Percentiles rank a stretch among this genome's conserved stretches.
Conservation (phyloP, 345 rosid genomes). For the Euphorbia lathyris region DNA sequence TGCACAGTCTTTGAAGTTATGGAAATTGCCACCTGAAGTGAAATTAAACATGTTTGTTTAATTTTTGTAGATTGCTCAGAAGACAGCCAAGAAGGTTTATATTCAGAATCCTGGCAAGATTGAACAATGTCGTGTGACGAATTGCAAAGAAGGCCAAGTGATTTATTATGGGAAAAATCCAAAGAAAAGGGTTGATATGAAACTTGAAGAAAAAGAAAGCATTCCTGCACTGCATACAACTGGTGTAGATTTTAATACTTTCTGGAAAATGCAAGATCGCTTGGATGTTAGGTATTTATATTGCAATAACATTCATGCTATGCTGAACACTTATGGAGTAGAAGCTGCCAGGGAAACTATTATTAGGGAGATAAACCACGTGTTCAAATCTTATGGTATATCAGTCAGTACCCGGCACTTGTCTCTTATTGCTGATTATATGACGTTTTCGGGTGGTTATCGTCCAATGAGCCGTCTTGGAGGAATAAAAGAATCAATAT, state of each 20-base stretch:
- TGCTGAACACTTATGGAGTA: slow-evolving; percentile 78
- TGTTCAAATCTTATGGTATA: slow-evolving; percentile 73
- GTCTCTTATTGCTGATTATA: slow-evolving; percentile 79
- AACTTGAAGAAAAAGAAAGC: slow-evolving; percentile 45
- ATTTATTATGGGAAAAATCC: slow-evolving; percentile 75
- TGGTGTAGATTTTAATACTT: slow-evolving; percentile 68
- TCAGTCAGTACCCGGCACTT: slow-evolving; percentile 76
- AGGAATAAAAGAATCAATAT: slow-evolving; percentile 72
- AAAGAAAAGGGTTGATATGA: slow-evolving; percentile 52
- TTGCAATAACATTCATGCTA: slow-evolving; percentile 70
- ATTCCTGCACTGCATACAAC: slow-evolving; percentile 65
- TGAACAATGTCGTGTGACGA: slow-evolving; percentile 52
- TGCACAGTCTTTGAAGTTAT: neutral
- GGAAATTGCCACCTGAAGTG: neutral
- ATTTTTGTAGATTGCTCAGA: slow-evolving; percentile 63
- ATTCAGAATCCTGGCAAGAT: slow-evolving; percentile 80
- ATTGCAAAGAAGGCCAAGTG: slow-evolving; percentile 69
- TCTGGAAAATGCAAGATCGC: slow-evolving; percentile 65
- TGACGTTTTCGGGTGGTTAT: slow-evolving; percentile 83
- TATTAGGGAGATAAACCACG: slow-evolving; percentile 77
- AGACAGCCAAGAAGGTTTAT: slow-evolving; percentile 75
- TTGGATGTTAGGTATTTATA: slow-evolving; percentile 79
- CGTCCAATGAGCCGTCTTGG: slow-evolving; percentile 92
- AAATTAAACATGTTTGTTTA: slow-evolving; percentile 9
- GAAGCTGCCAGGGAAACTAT: slow-evolving; percentile 95